Evolutionary conservation across 2,329 filamentous ascomycete genomes (phyloP).

Genomic region (Botrytis tulipae): DNA sequence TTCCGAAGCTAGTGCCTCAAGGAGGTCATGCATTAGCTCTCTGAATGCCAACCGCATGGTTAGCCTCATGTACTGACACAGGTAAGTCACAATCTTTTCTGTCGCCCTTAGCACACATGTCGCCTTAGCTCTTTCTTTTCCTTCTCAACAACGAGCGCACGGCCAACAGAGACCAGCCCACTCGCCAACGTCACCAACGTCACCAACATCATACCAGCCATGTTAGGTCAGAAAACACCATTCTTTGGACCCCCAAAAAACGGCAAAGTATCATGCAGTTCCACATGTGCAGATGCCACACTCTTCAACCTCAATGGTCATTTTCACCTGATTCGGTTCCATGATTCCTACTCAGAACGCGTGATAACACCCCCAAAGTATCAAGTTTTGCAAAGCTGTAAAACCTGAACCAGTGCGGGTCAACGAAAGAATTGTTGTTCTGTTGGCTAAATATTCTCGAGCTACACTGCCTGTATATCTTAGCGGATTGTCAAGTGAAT

Average conservation of each 20-base stretch:
- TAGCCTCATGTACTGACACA: not conserved
- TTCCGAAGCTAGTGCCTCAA: not conserved
- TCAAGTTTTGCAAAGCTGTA: constrained; percentile 49
- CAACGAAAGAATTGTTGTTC: constrained; percentile 54
- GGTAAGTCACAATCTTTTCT: not conserved
- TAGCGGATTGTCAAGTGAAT: constrained; percentile 18
- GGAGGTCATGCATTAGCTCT: not conserved
- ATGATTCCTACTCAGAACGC: constrained; percentile 27
- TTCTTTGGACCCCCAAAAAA: constrained; percentile 39
- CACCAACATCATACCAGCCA: constrained; percentile 1
- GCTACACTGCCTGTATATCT: constrained; percentile 49
- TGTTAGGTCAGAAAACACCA: not conserved
- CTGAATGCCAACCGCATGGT: not conserved
- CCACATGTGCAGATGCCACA: constrained; percentile 41
- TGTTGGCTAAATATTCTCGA: constrained; percentile 50
- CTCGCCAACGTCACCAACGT: not conserved
- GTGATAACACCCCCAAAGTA: constrained; percentile 43
- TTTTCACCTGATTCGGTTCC: constrained; percentile 37
- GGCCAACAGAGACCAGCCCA: constrained; percentile 27
- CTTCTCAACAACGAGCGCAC: constrained; percentile 26
- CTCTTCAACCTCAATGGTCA: constrained; percentile 37
- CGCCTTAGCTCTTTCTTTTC: constrained; percentile 24
- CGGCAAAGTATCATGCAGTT: constrained; percentile 47
- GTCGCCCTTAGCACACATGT: not conserved
- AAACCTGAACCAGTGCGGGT: constrained; percentile 52